Base-by-base conservation (phyloP, 306 rosid species). In the Malus asiatica region DNA sequence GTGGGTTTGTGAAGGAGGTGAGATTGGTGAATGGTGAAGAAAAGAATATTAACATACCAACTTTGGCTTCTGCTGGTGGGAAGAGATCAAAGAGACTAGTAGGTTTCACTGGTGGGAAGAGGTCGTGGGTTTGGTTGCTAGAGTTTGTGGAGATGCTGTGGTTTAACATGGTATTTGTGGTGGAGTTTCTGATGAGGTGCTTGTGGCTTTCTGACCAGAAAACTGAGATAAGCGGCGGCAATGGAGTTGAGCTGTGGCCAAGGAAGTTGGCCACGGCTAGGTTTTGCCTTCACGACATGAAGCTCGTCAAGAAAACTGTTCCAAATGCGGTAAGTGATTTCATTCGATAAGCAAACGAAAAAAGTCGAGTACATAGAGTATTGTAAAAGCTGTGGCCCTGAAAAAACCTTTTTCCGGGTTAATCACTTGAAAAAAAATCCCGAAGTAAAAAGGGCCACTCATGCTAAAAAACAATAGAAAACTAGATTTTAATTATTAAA, bases 231-330 rank as follows among this genome's bases (percentile, higher is more conserved):
- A 65, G 74, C 11, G 97, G 98, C 0, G 98, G 98, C 64, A 77
- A 74, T 2, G 97, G 95, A 29, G 94, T 90, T 81, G 95, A 94
- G 84, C 88, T 86, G 4, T 94, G 97, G 98, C 98, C 97, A 11
- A 86, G 97, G 73, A 86, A 85, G 78, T 79, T 94, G 4, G 96
- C 83, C 10, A 89, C 96, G 7, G 96, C 98, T 2, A 30, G 85
- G 68, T 87, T 94, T 63, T 60, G 76, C 46, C 29, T 94, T 71
- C 80, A 87, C 61, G 82, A 94, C 76, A 90, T 94, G 97, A 91
- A 90, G 81, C 63, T 29, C 2, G 89, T 89, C 65, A 94, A 90
- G 83, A 79, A 25, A 3, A 91, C 90, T 4, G 80, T 88, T 74
- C 78, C 74, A 1, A 65, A 83, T 53, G 96, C 91, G 42, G 93